Base-by-base conservation (phyloP, 106 monocot species). In the Dendrobium huoshanense region DNA sequence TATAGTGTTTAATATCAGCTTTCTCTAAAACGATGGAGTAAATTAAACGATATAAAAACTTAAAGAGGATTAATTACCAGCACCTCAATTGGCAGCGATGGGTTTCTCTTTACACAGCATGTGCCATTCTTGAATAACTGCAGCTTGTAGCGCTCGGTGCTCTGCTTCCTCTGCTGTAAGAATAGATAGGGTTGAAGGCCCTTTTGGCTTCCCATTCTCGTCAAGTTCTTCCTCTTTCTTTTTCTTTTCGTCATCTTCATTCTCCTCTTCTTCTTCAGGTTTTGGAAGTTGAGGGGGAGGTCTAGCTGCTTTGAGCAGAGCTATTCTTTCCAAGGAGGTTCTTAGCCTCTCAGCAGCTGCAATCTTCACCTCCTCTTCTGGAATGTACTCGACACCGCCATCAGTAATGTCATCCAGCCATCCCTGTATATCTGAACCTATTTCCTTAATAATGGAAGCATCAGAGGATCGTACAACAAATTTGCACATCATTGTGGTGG, bases 401-500 rank as follows among this genome's bases (percentile, higher is more conserved):
- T 98, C 95, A 5, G 95, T 95, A 47, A 95, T 93, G 75, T 95
- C 91, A 55, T 95, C 95, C 37, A 95, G 75, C 95, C 95, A 95
- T 10, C 95, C 91, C 80, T 94, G 94, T 13, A 91, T 65, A 61
- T 95, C 98, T 2, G 95, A 92, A 47, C 87, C 92, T 67, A 98
- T 95, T 84, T 98, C 92, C 67, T 79, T 92, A 22, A 90, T 90
- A 74, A 98, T 91, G 29, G 92, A 94, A 43, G 88, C 85, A 80
- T 98, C 95, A 4, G 98, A 98, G 15, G 98, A 92, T 24, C 98
- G 91, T 1, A 98, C 81, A 0, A 98, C 95, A 42, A 98, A 98
- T 72, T 98, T 98, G 86, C 98, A 98, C 77, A 98, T 87, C 98
- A 98, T 98, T 16, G 94, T 98, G 33, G 98, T 95, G 0, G 98